These are phyloP conservation scores for Megacollybia marginata DNA, from an alignment of 768 basidiomycete species.

Conservation along the genomic window DNA sequence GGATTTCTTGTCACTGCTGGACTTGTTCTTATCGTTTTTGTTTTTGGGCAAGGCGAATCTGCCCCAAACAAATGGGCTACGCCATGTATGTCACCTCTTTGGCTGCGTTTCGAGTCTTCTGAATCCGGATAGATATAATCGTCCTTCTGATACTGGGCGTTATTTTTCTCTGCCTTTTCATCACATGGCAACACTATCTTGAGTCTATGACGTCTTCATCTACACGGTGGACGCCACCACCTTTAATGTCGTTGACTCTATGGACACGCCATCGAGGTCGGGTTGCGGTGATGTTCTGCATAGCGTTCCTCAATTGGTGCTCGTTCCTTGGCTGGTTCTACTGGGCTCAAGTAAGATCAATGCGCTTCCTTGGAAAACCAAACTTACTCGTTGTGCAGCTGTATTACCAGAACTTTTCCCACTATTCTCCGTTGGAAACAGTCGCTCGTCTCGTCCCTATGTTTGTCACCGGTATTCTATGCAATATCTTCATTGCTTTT, in stretches of 20 bases:
- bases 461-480: constrained; percentile 57
- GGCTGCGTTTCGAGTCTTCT: neutral
- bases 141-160: constrained; percentile 58
- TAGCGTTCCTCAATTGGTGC: constrained; percentile 59
- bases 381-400: constrained; percentile 28
- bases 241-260: constrained; percentile 55
- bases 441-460: constrained; percentile 68
- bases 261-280: constrained; percentile 59
- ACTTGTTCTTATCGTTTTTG: constrained; percentile 43
- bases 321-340: constrained; percentile 49
- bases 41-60: constrained; percentile 57
- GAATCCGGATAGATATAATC: constrained; percentile 53
- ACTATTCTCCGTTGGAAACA: constrained; percentile 46
- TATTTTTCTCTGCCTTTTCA: constrained; percentile 47
- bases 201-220: constrained; percentile 21
- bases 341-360: constrained; percentile 16
- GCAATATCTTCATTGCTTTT: constrained; percentile 59
- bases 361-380: neutral
- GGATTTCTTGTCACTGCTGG: constrained; percentile 24
- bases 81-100: constrained; percentile 11
- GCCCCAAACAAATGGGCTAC: constrained; percentile 58
- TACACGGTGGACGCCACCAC: constrained; percentile 35
- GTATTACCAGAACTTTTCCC: constrained; percentile 63
- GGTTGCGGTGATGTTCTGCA: constrained; percentile 51
- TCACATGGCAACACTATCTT: constrained; percentile 60